Evolutionary conservation across 805 yeast genomes (phyloP).

Genomic region (Wickerhamomyces mucosus): DNA sequence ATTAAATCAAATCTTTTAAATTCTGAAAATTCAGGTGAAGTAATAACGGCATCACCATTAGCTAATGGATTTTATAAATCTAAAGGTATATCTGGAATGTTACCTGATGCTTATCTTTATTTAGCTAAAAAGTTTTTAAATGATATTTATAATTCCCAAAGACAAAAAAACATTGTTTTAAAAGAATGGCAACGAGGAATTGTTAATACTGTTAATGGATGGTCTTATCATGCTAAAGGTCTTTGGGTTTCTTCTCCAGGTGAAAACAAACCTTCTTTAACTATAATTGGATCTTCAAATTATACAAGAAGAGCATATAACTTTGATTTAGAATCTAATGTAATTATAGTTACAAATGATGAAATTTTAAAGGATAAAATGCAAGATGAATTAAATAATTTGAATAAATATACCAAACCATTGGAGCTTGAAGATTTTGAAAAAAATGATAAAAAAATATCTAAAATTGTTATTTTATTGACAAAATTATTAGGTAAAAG

Average conservation of each 20-base stretch:
- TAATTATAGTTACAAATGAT: slow-evolving; percentile 66
- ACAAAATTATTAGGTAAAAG: slow-evolving; percentile 53
- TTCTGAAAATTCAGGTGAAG: slow-evolving; percentile 51
- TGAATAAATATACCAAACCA: slow-evolving; percentile 41
- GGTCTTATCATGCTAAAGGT: slow-evolving; percentile 99
- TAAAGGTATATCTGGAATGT: slow-evolving; percentile 65
- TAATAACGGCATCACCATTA: slow-evolving; percentile 86
- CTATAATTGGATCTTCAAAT: slow-evolving; percentile 88
- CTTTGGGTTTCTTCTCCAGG: slow-evolving; percentile 67
- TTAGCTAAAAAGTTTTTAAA: slow-evolving; percentile 61
- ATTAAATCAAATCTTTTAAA: slow-evolving; percentile 49
- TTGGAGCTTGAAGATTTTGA: slow-evolving; percentile 55
- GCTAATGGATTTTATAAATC: slow-evolving; percentile 92
- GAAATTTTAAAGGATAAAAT: slow-evolving; percentile 44
- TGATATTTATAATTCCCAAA: slow-evolving; percentile 33
- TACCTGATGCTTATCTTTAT: slow-evolving; percentile 82
- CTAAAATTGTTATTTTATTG: slow-evolving; percentile 56
- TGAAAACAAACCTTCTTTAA: slow-evolving; percentile 53
- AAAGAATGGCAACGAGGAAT: slow-evolving; percentile 84
- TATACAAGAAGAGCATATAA: slow-evolving; percentile 86
- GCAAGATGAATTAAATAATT: slow-evolving; percentile 53
- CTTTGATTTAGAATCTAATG: slow-evolving; percentile 83
- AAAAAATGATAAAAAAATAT: slow-evolving; percentile 49
- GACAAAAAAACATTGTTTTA: slow-evolving; percentile 39
- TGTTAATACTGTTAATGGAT: slow-evolving; percentile 74